These are phyloP conservation scores for Talaromyces sp. DNA, from an alignment of 2,329 filamentous ascomycete species.

Conservation along the genomic window DNA sequence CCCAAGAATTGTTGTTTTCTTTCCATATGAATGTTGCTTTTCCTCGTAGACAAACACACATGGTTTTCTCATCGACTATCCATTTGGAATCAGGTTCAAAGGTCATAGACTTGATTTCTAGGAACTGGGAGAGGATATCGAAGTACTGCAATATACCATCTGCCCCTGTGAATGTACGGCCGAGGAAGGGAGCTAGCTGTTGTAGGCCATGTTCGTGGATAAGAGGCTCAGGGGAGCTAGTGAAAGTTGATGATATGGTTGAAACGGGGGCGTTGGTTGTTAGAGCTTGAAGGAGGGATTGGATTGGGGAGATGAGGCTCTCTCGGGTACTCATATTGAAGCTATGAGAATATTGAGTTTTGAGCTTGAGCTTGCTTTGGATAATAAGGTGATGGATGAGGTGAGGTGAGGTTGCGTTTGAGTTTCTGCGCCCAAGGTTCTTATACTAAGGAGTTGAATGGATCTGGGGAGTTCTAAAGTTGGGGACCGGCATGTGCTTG, in stretches of 20 bases:
- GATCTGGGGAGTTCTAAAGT: too few species aligned
- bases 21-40: slow-evolving; percentile 38
- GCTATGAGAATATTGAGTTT: neutral
- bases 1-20: slow-evolving; percentile 40
- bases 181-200: slow-evolving; percentile 46
- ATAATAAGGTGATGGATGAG: neutral
- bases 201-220: slow-evolving; percentile 46
- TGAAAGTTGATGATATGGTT: slow-evolving; percentile 35
- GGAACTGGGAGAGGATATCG: slow-evolving; percentile 30
- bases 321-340: slow-evolving; percentile 15
- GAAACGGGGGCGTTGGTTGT: slow-evolving; percentile 14
- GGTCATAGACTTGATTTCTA: slow-evolving; percentile 40
- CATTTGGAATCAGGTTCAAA: slow-evolving; percentile 41
- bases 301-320: slow-evolving; percentile 29
- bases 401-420: neutral
- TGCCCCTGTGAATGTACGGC: slow-evolving; percentile 42
- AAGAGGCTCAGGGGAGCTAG: slow-evolving; percentile 26
- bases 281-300: slow-evolving; percentile 36
- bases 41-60: slow-evolving; percentile 39
- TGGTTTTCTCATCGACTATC: slow-evolving; percentile 38
- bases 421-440: neutral
- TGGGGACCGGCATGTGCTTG: neutral
- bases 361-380: neutral
- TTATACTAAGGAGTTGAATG: neutral
- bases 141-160: slow-evolving; percentile 43